A percentile compares a stretch with the other conserved stretches of the same genome.
Conservation (phyloP, 75 land plant genomes). For the Gnetum montanum region DNA sequence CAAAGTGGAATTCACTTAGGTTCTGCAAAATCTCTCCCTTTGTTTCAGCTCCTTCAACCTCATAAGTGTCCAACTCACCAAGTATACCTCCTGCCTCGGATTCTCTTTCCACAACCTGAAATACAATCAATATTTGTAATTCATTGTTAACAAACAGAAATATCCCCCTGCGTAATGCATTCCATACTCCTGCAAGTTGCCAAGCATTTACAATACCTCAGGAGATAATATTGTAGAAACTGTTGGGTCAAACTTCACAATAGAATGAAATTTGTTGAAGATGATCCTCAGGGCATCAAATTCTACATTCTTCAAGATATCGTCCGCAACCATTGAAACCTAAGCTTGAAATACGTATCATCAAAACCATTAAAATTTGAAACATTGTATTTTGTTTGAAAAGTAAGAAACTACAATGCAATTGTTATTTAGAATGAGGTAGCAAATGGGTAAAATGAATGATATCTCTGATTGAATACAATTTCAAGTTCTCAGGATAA, state of each 20-base stretch:
- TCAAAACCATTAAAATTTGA: too few relatives aligned
- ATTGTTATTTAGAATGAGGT: too few relatives aligned
- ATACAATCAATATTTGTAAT: neutral
- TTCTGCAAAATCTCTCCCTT: slow-evolving; percentile 77
- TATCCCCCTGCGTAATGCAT: too few relatives aligned
- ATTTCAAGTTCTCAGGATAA: too few relatives aligned
- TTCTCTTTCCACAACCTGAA: slow-evolving; percentile 61
- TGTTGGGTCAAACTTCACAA: slow-evolving; percentile 73
- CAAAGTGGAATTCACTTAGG: slow-evolving; percentile 87
- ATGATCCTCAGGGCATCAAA: slow-evolving; percentile 84
- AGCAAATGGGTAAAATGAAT: too few relatives aligned
- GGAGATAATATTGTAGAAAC: slow-evolving; percentile 79
- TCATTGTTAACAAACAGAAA: too few relatives aligned
- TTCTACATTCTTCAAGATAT: slow-evolving; percentile 81
- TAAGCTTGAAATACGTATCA: too few relatives aligned
- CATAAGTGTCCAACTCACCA: slow-evolving; percentile 73
- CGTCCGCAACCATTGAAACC: slow-evolving; percentile 87
- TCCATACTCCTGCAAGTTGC: too few relatives aligned
- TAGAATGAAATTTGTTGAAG: slow-evolving; percentile 86
- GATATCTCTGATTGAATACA: too few relatives aligned
- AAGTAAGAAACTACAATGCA: too few relatives aligned
- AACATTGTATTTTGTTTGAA: too few relatives aligned
- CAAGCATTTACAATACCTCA: slow-evolving; percentile 28
- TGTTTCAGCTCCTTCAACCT: slow-evolving; percentile 87
- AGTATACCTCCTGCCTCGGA: slow-evolving; percentile 65